phyloP scores from a whole-genome alignment of 345 rosid genomes.

The Gossypium sturtianum region DNA sequence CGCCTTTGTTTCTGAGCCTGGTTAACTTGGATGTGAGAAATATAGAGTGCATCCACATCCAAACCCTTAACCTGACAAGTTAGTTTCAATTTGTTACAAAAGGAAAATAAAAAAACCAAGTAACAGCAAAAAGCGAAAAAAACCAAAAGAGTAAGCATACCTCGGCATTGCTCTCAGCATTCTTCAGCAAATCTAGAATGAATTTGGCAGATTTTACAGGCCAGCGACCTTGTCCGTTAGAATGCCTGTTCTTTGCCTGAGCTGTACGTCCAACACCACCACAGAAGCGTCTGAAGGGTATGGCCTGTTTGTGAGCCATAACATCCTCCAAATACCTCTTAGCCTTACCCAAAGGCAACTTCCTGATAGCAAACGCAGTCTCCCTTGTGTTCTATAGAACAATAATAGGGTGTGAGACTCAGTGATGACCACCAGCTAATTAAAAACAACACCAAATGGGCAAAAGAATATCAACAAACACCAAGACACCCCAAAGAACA shows the following conservation, averaged over 20 bases:
- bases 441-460: background rate
- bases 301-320: constrained; percentile 92
- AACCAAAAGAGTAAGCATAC: constrained; percentile 20
- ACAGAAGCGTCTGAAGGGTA: constrained; percentile 97
- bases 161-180: constrained; percentile 97
- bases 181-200: constrained; percentile 84
- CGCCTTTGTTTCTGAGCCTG: constrained; percentile 97
- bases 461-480: too few relatives aligned
- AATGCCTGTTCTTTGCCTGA: constrained; percentile 95
- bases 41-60: constrained; percentile 79
- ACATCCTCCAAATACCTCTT: constrained; percentile 98
- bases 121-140: background rate
- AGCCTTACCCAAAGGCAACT: constrained; percentile 79
- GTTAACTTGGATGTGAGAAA: constrained; percentile 91
- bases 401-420: background rate
- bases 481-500: background rate
- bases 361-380: constrained; percentile 81
- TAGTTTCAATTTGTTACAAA: background rate
- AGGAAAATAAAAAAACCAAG: background rate
- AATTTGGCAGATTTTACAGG: constrained; percentile 84
- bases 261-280: constrained; percentile 99
- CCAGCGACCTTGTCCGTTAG: constrained; percentile 98
- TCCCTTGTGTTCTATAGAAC: constrained; percentile 73
- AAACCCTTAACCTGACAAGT: constrained; percentile 77
- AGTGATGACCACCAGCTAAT: background rate